These are phyloP conservation scores for Senna siamea DNA, from an alignment of 306 rosid genomes.

Conservation along the genomic window DNA sequence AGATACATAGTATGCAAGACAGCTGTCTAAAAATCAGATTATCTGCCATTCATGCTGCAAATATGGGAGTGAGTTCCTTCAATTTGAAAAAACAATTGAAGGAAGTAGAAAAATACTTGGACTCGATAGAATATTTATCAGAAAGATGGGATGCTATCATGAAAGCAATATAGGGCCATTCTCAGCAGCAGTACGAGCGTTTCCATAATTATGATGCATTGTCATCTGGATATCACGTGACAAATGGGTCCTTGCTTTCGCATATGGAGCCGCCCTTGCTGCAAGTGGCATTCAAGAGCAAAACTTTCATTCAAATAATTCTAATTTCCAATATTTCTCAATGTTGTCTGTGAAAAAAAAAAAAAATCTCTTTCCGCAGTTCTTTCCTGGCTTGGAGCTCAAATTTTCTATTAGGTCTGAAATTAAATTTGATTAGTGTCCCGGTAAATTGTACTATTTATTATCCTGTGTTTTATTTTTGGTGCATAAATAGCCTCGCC, in stretches of 20 bases:
- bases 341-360: not conserved
- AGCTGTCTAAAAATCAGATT: conserved; percentile 18
- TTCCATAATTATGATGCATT: conserved; percentile 67
- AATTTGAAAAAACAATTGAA: no score
- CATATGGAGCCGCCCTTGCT: conserved; percentile 97
- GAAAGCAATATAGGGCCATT: conserved; percentile 86
- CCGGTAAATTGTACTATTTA: not conserved
- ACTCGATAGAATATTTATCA: no score
- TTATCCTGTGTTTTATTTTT: not conserved
- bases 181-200: conserved; percentile 75
- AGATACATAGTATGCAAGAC: conserved; percentile 11
- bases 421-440: not conserved
- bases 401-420: not conserved
- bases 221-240: conserved; percentile 88
- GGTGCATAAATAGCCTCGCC: no score
- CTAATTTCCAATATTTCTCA: conserved; percentile 2
- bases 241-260: conserved; percentile 79
- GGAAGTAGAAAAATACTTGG: no score
- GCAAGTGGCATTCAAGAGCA: conserved; percentile 39
- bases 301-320: conserved; percentile 21
- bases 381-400: not conserved
- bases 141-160: conserved; percentile 39
- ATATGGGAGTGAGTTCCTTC: no score
- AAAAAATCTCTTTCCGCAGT: not conserved
- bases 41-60: conserved; percentile 37